Base-by-base conservation (phyloP, 1,284 basidiomycete species). In the Rhizoctonia solani region DNA sequence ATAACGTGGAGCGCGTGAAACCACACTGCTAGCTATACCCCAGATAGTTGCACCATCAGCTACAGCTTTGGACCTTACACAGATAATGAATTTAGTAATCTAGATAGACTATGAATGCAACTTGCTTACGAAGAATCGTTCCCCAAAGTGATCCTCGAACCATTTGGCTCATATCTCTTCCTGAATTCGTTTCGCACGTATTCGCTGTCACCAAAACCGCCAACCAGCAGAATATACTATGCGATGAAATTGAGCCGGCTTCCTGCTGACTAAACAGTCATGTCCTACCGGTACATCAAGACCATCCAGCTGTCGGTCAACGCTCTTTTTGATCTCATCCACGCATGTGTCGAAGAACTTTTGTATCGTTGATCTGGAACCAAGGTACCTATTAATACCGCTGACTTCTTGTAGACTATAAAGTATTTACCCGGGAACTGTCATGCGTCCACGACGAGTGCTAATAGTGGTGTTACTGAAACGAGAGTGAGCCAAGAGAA, bases 171-270 rank as follows among this genome's bases (percentile, higher is more conserved):
- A 19, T 59, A 59, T n/a, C 42, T 39, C 13, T 50, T 37, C n/a
- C 29, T 53, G 19, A 69, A 55, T 30, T 54, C 42, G 19, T 61
- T 41, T 23, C 65, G 65, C 13, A 69, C 47, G 34, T 53, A 67
- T 16, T 44, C 46, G 19, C 53, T 58, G 27, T 69, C 68, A 29
- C 61, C 68, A 55, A 69, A 69, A 13, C 68, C 68, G 5, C 68
- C 68, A 13, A 69, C 68, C 19, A 69, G 39, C 3, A 69, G 32
- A n/a, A 69, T 46, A 21, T 67, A 34, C 69, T 70, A 34, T 4
- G 30, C 16, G 41, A 23, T 3, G 25, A 5, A 11, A 49, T 11
- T 21, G 11, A 11, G n/a, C 23, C 21, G 5, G 23, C 4, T 11
- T 25, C 2, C 4, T 4, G 6, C 21, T 11, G 25, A 14, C n/a